phyloP scores from a whole-genome alignment of 2,329 filamentous ascomycete genomes.

The Akanthomyces uredinophilus region DNA sequence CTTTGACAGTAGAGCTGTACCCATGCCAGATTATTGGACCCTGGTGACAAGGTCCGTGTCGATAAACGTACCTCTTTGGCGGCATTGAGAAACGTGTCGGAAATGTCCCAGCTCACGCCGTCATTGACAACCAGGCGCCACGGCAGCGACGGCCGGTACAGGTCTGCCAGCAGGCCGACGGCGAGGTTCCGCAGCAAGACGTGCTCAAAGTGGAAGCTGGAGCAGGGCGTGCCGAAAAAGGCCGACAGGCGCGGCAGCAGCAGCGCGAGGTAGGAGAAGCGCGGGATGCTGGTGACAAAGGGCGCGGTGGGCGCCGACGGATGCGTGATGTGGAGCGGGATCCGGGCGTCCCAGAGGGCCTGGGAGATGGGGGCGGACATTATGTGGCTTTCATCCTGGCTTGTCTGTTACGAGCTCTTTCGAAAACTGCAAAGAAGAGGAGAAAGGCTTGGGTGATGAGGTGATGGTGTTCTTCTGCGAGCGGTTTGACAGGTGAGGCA shows the following conservation, averaged over 20 bases:
- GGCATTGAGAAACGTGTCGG: conserved; percentile 58
- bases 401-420: too few species aligned
- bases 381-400: conserved; percentile 8
- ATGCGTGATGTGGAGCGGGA: conserved; percentile 53
- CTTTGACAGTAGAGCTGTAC: too few species aligned
- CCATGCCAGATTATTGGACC: too few species aligned
- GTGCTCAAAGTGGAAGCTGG: conserved; percentile 54
- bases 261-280: conserved; percentile 55
- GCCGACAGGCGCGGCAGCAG: conserved; percentile 49
- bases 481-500: not conserved
- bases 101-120: conserved; percentile 54
- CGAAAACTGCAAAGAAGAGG: too few species aligned
- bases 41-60: too few species aligned
- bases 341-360: conserved; percentile 48
- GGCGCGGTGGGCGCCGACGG: conserved; percentile 40
- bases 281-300: conserved; percentile 50
- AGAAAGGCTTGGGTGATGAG: not conserved
- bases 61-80: conserved; percentile 52
- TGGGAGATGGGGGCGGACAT: conserved; percentile 34
- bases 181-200: conserved; percentile 49
- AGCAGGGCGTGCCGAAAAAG: conserved; percentile 50
- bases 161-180: conserved; percentile 50
- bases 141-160: conserved; percentile 50
- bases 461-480: not conserved
- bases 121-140: conserved; percentile 52